Conservation (phyloP, 2,329 filamentous ascomycete species). For the Zymoseptoria brevis region DNA sequence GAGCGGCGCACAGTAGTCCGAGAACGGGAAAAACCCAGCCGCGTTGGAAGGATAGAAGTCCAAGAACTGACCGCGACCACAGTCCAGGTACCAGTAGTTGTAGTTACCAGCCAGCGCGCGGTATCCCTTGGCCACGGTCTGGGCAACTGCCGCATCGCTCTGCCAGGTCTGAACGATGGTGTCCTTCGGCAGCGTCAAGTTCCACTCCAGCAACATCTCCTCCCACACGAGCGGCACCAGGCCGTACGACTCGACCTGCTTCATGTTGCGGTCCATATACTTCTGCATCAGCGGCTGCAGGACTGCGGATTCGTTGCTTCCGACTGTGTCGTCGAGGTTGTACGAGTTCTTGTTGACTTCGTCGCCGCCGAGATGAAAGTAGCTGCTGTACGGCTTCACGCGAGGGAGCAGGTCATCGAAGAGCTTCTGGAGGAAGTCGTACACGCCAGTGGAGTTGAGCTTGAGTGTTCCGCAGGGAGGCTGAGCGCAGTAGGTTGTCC, state of each 20-base stretch:
- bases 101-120: slow-evolving; percentile 69
- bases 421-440: slow-evolving; percentile 62
- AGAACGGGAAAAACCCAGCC: slow-evolving; percentile 56
- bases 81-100: slow-evolving; percentile 70
- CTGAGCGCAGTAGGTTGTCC: slow-evolving; percentile 46
- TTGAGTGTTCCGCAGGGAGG: slow-evolving; percentile 59
- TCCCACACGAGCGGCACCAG: slow-evolving; percentile 78
- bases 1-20: slow-evolving; percentile 70
- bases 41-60: slow-evolving; percentile 54
- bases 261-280: slow-evolving; percentile 65
- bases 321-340: slow-evolving; percentile 62
- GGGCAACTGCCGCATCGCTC: slow-evolving; percentile 52
- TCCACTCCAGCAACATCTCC: slow-evolving; percentile 74
- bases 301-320: slow-evolving; percentile 55
- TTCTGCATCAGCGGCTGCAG: slow-evolving; percentile 69
- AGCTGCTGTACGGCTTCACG: slow-evolving; percentile 57
- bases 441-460: slow-evolving; percentile 63
- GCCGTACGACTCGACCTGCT: slow-evolving; percentile 51
- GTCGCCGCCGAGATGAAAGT: slow-evolving; percentile 84
- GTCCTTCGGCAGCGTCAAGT: slow-evolving; percentile 61
- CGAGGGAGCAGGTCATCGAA: slow-evolving; percentile 71
- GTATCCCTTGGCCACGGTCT: slow-evolving; percentile 55
- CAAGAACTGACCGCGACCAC: slow-evolving; percentile 71
- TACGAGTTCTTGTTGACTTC: slow-evolving; percentile 76
- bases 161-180: slow-evolving; percentile 76